A percentile compares a stretch with the other conserved stretches of the same genome.
Evolutionary conservation across 1,139 yeast species (phyloP).

Genomic region (Nadsonia commutata): DNA sequence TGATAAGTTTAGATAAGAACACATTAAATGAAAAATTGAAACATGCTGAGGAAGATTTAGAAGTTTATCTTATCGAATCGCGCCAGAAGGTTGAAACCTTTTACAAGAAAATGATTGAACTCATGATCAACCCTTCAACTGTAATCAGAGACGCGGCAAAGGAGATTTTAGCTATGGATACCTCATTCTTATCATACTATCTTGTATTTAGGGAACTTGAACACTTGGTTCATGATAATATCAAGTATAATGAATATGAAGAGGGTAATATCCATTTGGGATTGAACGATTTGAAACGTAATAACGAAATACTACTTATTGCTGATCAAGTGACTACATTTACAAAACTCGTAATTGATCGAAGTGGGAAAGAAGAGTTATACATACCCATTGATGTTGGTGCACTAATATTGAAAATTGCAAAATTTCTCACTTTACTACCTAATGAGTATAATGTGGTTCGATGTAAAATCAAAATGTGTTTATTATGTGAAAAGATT

Average conservation of each 20-base stretch:
- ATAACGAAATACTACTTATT: constrained; percentile 16
- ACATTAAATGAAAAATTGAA: neutral
- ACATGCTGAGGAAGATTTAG: neutral
- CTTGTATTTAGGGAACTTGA: constrained; percentile 23
- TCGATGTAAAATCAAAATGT: constrained; percentile 41
- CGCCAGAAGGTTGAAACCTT: constrained; percentile 9
- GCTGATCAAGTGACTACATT: constrained; percentile 29
- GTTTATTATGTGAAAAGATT: constrained; percentile 38
- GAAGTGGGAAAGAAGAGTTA: constrained; percentile 26
- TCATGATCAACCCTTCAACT: constrained; percentile 14
- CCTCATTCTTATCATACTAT: constrained; percentile 30
- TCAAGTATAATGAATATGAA: neutral
- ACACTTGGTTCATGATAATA: constrained; percentile 14
- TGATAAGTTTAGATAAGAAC: neutral
- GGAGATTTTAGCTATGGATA: constrained; percentile 32
- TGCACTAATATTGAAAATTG: constrained; percentile 24
- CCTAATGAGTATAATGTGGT: constrained; percentile 25
- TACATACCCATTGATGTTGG: constrained; percentile 30
- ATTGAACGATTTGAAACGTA: constrained; percentile 9
- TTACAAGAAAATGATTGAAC: constrained; percentile 13
- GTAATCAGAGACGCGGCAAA: constrained; percentile 31
- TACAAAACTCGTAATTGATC: constrained; percentile 27
- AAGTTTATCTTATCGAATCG: neutral
- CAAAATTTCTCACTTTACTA: constrained; percentile 25
- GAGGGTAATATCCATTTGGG: neutral